Evolutionary conservation across 495 filamentous ascomycete genomes (phyloP), one percentile per base, ranked within the genome.

Genomic region (Chaetomium fimeti): DNA sequence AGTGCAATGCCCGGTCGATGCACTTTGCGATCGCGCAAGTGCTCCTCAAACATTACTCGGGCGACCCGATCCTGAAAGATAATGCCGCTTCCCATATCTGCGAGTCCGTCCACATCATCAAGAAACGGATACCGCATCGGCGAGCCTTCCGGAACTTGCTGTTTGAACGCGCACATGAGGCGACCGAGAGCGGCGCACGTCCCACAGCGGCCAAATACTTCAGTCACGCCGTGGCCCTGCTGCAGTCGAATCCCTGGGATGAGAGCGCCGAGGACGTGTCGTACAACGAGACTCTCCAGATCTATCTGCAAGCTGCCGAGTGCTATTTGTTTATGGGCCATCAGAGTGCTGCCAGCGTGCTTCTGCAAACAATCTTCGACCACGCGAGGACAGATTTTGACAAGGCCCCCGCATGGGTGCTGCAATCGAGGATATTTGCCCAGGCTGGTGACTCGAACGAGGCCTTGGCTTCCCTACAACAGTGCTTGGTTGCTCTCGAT

Each of bases 11-110:
- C 25, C 77, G 85, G 57, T 88, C 87, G 69, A 96, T 96, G 92
- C 91, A 97, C 75, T 96, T 91, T 65, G 83, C 90, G 48, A 89
- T 96, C 61, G 90, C 90, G 0, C 87, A 90, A 68, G 88, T 85
- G 0, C 83, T 95, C 68, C 85, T 91, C 75, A 88, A 89, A 62
- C 84, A 91, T 66, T 83, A 85, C 59, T 77, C 81, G 48, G 71
- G 80, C 15, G 83, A 89, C 53, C 78, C 83, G 13, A 79, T 80
- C 60, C 68, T 74, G 6, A 83, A 84, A n/a, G 90, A 92, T 67
- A 85, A 82, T 47, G 85, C 86, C 58, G 88, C 90, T 43, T 83
- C 85, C 18, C 91, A 96, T 75, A 87, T 95, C 24, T 90, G 88
- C 66, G 83, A 89, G 55, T 84, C 88, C 0, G 81, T 89, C 16